Evolutionary conservation across 2,329 filamentous ascomycete genomes (phyloP).

Genomic region (Curvularia sp.): DNA sequence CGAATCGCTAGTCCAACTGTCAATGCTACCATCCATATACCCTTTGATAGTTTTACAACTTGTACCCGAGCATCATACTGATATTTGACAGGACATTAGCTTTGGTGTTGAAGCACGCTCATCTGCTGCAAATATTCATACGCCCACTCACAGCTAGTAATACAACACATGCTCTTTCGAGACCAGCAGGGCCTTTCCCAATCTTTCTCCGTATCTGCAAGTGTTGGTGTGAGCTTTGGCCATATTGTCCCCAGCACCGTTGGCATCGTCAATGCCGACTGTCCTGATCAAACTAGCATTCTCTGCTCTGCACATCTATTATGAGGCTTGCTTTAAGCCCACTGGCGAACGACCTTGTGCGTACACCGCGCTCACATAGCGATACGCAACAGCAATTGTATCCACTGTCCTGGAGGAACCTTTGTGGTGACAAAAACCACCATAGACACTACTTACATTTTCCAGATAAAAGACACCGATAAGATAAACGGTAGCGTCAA

Average conservation of each 20-base stretch:
- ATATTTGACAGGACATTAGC: not conserved
- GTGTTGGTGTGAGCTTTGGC: not conserved
- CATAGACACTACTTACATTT: not conserved
- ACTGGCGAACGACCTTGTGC: not conserved
- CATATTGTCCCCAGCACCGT: not conserved
- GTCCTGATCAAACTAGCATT: not conserved
- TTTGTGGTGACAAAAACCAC: not conserved
- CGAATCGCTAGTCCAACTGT: not conserved
- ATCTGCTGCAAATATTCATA: not conserved
- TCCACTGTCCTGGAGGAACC: not conserved
- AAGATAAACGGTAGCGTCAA: not conserved
- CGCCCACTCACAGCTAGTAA: not conserved
- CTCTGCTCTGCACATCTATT: not conserved
- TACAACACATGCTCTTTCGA: not conserved
- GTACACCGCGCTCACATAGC: not conserved
- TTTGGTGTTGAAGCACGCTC: not conserved
- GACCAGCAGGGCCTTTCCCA: not conserved
- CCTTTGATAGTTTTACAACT: not conserved
- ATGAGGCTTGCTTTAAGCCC: not conserved
- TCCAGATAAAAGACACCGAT: not conserved
- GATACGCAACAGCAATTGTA: not conserved
- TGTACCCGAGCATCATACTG: not conserved
- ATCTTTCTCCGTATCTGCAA: not conserved
- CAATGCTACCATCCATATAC: not conserved
- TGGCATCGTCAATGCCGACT: not conserved